A percentile compares a stretch with the other conserved stretches of the same genome.
Evolutionary conservation across 768 basidiomycete genomes (phyloP).

Genomic region (Trametes maxima): DNA sequence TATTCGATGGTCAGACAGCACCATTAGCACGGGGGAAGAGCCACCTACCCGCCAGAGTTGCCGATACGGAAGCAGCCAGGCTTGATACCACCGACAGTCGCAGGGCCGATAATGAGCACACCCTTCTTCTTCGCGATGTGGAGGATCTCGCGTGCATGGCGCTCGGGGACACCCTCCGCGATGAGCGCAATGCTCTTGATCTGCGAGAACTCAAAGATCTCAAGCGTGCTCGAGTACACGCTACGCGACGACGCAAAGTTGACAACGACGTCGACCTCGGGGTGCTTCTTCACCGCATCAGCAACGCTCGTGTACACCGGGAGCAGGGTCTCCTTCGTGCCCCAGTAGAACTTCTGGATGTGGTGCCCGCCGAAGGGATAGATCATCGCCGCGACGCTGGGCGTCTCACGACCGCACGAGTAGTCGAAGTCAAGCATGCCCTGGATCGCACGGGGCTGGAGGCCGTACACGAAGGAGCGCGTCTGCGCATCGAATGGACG

Average conservation of each 20-base stretch:
- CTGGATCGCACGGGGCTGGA: constrained; percentile 99
- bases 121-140: constrained; percentile 83
- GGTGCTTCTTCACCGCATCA: constrained; percentile 92
- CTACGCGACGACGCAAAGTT: constrained; percentile 96
- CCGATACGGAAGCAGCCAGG: constrained; percentile 99
- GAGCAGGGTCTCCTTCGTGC: constrained; percentile 96
- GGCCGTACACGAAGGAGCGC: constrained; percentile 97
- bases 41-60: constrained; percentile 89
- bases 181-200: constrained; percentile 86
- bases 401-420: constrained; percentile 89
- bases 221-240: constrained; percentile 93
- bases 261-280: constrained; percentile 95
- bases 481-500: constrained; percentile 92
- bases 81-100: constrained; percentile 99
- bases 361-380: constrained; percentile 99
- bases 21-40: background rate
- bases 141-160: constrained; percentile 95
- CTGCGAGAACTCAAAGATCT: constrained; percentile 75
- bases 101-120: constrained; percentile 94
- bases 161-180: constrained; percentile 98
- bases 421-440: constrained; percentile 99
- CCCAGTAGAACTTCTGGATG: constrained; percentile 99
- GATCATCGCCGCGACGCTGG: constrained; percentile 98
- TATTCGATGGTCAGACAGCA: background rate
- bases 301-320: constrained; percentile 93